phyloP scores from a whole-genome alignment of 257 asterid species.

The Salvia rosmarinus region DNA sequence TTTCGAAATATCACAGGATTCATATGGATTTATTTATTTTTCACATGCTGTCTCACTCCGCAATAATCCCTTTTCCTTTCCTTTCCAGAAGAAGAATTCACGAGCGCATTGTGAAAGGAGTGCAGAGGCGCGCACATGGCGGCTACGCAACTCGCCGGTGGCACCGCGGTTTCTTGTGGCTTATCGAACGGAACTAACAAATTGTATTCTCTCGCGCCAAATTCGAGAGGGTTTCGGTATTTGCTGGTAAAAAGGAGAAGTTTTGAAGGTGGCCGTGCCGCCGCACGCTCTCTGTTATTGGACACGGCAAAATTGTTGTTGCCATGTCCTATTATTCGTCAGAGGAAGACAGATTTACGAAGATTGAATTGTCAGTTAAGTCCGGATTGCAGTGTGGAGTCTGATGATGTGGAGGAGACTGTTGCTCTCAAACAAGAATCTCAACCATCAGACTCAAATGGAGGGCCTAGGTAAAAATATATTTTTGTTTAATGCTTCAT shows the following conservation, averaged over 20 bases:
- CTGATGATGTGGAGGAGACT: slow-evolving; percentile 41
- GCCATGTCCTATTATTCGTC: slow-evolving; percentile 41
- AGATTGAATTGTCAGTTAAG: slow-evolving; percentile 37
- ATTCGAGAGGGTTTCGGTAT: slow-evolving; percentile 24
- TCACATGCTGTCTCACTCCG: neutral
- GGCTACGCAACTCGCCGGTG: slow-evolving; percentile 51
- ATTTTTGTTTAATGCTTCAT: neutral
- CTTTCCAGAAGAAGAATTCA: slow-evolving; percentile 15
- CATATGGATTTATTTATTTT: neutral
- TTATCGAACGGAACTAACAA: slow-evolving; percentile 30
- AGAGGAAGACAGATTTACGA: slow-evolving; percentile 39
- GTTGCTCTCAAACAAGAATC: slow-evolving; percentile 33
- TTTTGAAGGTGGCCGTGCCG: slow-evolving; percentile 32
- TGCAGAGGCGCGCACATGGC: slow-evolving; percentile 42
- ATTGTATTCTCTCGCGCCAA: slow-evolving; percentile 31
- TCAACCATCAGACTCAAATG: slow-evolving; percentile 32
- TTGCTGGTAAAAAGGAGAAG: slow-evolving; percentile 34
- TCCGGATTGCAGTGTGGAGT: slow-evolving; percentile 44
- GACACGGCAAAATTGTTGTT: slow-evolving; percentile 31
- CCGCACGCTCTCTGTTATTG: slow-evolving; percentile 36
- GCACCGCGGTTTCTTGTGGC: slow-evolving; percentile 41
- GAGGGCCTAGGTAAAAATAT: slow-evolving; percentile 43
- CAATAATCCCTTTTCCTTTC: neutral
- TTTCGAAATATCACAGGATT: slow-evolving; percentile 11
- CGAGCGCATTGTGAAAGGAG: slow-evolving; percentile 10